Evolutionary conservation across 208 protist species (phyloP).

Genomic region (Angomonas ambiguus): DNA sequence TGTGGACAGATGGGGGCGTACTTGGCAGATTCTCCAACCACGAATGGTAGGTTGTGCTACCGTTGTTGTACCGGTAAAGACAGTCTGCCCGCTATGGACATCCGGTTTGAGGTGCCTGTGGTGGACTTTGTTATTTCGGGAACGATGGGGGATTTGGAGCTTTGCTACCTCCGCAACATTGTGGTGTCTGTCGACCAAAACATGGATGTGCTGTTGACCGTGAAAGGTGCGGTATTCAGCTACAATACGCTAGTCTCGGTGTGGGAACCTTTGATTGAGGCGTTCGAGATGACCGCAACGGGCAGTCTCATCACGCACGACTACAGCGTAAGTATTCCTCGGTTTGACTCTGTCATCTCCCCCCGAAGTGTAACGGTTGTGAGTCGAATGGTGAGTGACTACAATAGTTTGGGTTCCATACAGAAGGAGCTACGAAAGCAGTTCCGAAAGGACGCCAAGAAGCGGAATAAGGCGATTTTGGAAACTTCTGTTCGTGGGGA

Average conservation of each 20-base stretch:
- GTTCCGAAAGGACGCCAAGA: conserved; percentile 29
- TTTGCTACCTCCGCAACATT: conserved; percentile 34
- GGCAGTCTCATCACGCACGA: conserved; percentile 51
- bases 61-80: conserved; percentile 72
- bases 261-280: conserved; percentile 84
- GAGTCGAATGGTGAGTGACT: conserved; percentile 36
- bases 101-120: conserved; percentile 55
- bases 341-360: conserved; percentile 72
- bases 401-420: conserved; percentile 37
- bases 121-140: conserved; percentile 66
- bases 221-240: conserved; percentile 51
- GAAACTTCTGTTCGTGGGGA: neutral
- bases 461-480: conserved; percentile 6
- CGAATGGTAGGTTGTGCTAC: conserved; percentile 65
- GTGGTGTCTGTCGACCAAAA: conserved; percentile 39
- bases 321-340: conserved; percentile 53
- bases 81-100: conserved; percentile 47
- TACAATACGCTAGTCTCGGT: conserved; percentile 69
- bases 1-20: conserved; percentile 41
- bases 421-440: conserved; percentile 57
- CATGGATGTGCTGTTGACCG: conserved; percentile 42
- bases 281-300: conserved; percentile 33
- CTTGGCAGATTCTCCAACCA: conserved; percentile 22
- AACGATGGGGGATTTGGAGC: conserved; percentile 48
- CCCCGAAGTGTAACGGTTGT: conserved; percentile 66